Evolutionary conservation across 768 basidiomycete genomes (phyloP), one percentile per base, ranked within the genome.

Genomic region (Leucosporidium scottii): DNA sequence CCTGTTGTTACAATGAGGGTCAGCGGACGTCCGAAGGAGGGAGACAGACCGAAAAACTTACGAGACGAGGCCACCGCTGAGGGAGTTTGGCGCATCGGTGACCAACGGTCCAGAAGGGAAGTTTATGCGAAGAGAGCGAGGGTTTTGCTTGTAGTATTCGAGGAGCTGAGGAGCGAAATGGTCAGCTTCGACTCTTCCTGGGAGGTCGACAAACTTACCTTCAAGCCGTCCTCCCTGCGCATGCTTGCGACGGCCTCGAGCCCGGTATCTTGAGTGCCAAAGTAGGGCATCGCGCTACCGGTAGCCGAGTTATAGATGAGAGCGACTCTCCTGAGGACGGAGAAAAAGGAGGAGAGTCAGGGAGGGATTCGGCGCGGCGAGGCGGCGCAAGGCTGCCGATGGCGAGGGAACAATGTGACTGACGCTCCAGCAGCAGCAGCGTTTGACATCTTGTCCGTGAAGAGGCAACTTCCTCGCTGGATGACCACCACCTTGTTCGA

Each of bases 381-480:
- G 34, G 5, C 34, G 34, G 34, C 34, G 34, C 34, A 12, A 36
- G 5, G 5, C 34, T 59, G n/a, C n/a, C n/a, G n/a, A n/a, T 36
- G 8, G 21, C 3, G 57, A 15, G 6, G 6, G 18, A 20, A 39
- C 3, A 13, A 23, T 10, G 20, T 18, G 30, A 36, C 61, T 62
- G 59, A 44, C 39, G 39, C 39, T 44, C 39, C 39, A 44, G 39
- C 39, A 15, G 7, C 58, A 27, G 51, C 67, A 51, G 60, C 47
- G 23, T 68, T 68, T 2, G 78, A 77, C 21, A 85, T 74, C 72
- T 87, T 87, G 34, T 81, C 76, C 2, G 81, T 83, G 64, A 85
- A 83, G 1, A 83, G 77, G 74, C 87, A 87, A 13, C 80, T 81
- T 3, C 86, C 87, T 48, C 85, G 80, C 31, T 84, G 82, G 51